phyloP scores from a whole-genome alignment of 2,329 filamentous ascomycete species.

The Nemania diffusa region DNA sequence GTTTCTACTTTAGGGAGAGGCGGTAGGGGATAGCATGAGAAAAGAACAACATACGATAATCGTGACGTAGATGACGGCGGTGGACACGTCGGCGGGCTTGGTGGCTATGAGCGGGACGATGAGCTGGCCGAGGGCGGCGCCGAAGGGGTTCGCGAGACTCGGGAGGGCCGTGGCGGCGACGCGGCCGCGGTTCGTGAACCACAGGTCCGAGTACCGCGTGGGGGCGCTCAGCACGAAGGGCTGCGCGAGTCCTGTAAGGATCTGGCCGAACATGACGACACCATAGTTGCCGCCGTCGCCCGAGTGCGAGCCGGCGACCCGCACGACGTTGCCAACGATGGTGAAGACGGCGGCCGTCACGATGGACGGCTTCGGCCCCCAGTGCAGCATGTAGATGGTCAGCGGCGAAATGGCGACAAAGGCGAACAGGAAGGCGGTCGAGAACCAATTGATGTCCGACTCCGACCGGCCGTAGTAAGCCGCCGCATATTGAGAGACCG shows the following conservation, averaged over 20 bases:
- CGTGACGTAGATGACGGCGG: slow-evolving; percentile 85
- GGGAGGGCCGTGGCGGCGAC: slow-evolving; percentile 88
- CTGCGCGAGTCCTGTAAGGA: slow-evolving; percentile 88
- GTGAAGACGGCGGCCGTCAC: slow-evolving; percentile 77
- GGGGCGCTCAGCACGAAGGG: slow-evolving; percentile 92
- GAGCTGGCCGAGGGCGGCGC: slow-evolving; percentile 87
- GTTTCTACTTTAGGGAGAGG: not conserved
- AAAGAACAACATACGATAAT: slow-evolving; percentile 73
- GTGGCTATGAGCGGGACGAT: slow-evolving; percentile 82
- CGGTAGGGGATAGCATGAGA: slow-evolving; percentile 19
- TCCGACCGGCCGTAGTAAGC: slow-evolving; percentile 80
- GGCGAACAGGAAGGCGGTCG: slow-evolving; percentile 85
- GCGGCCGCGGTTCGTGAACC: slow-evolving; percentile 88
- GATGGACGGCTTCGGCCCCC: slow-evolving; percentile 81
- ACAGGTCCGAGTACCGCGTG: slow-evolving; percentile 90
- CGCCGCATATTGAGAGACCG: slow-evolving; percentile 79
- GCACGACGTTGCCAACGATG: slow-evolving; percentile 89
- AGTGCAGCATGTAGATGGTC: slow-evolving; percentile 81
- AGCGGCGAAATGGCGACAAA: slow-evolving; percentile 79
- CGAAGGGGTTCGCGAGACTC: slow-evolving; percentile 88
- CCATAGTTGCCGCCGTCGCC: slow-evolving; percentile 72
- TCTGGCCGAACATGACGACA: slow-evolving; percentile 88
- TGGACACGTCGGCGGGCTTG: slow-evolving; percentile 72
- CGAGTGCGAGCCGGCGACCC: slow-evolving; percentile 74
- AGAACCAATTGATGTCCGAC: slow-evolving; percentile 90